Base-by-base conservation (phyloP, 2,329 filamentous ascomycete genomes). In the Fusarium nematophilum region DNA sequence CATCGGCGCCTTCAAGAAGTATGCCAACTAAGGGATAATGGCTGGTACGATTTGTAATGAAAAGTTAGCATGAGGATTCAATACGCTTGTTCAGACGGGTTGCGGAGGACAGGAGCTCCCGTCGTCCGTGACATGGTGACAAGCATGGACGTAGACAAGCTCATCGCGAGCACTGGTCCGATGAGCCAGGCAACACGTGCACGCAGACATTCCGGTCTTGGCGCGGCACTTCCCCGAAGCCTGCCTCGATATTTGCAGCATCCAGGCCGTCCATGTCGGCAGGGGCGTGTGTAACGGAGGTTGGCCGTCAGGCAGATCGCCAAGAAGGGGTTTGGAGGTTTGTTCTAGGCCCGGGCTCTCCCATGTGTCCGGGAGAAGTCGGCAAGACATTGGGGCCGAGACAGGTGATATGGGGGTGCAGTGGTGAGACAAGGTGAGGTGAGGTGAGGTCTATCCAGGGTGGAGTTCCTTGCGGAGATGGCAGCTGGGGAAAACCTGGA, bases 1-100 rank as follows among this genome's bases (percentile, higher is more conserved):
- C 66, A 93, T 99, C 77, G 89, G 89, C 57, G 92, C 91, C 9
- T 99, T 97, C 83, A 97, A 97, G 90, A 88, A 89, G 81, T 87
- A 83, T 64, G 75, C 80, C 18, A 79, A 80, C 68, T 59, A 86
- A 78, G 80, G 62, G 49, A 45, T 44, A 23, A 29, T 25, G 38
- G 46, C 39, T 63, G 37, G 48, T n/a, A 47, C 25, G 21, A 59
- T 53, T 47, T 49, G 26, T 64, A 64, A 64, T 64, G 60, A 64
- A 36, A 25, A 14, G 26, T 51, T 56, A 49, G 63, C 54, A 51
- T 30, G 42, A 59, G n/a, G n/a, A n/a, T n/a, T n/a, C n/a, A n/a
- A n/a, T n/a, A 8, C 14, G 29, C 14, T 31, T 31, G 29, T 31
- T 11, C 29, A 31, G 29, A 10, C 8, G 5, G 29, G 29, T 8